Percentiles rank a stretch among this genome's conserved stretches.
phyloP scores from a whole-genome alignment of 75 land plant species.

The Cryptomeria japonica region DNA sequence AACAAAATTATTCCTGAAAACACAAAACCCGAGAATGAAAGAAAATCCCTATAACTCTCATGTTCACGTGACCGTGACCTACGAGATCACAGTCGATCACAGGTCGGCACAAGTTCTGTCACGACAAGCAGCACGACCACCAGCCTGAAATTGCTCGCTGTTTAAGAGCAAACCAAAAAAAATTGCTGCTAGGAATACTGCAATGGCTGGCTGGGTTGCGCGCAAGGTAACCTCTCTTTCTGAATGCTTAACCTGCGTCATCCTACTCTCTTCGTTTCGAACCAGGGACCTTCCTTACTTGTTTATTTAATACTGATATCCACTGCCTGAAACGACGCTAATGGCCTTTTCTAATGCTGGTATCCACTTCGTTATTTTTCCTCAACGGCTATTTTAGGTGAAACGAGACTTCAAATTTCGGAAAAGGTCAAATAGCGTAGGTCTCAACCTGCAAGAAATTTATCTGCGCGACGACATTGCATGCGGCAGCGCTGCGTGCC shows the following conservation, averaged over 20 bases:
- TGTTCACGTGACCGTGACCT: no score
- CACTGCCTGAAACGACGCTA: no score
- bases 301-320: not conserved
- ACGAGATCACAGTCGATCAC: no score
- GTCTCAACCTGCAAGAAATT: conserved; percentile 16
- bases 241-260: not conserved
- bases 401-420: conserved; percentile 18
- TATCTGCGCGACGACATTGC: conserved; percentile 26
- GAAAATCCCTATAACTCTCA: no score
- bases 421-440: conserved; percentile 9
- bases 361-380: not conserved
- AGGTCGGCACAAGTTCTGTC: no score
- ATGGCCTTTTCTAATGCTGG: not conserved
- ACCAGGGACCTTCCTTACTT: not conserved
- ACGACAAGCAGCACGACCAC: not conserved
- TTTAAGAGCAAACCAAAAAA: not conserved
- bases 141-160: no score
- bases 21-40: no score
- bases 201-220: not conserved
- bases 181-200: not conserved
- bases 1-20: no score
- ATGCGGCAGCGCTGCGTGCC: conserved; percentile 21
- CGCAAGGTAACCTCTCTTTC: conserved; percentile 1
- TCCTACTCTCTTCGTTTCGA: not conserved
- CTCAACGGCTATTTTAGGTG: not conserved